Percentiles rank a stretch among this genome's conserved stretches.
Evolutionary conservation across 129 eudicot species (phyloP).

Genomic region (Glebionis coronaria): DNA sequence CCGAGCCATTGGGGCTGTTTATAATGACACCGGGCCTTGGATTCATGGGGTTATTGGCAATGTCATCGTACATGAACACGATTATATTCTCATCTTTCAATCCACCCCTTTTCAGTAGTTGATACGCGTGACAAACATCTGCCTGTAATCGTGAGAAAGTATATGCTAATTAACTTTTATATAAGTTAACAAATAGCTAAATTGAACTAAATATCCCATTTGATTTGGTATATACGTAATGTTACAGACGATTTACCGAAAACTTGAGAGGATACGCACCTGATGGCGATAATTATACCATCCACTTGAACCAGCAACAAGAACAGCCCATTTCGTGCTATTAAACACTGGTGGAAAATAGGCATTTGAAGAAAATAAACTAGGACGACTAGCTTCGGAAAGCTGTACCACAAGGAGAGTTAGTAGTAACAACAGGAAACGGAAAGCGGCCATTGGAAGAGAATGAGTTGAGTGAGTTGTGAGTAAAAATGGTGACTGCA

Average conservation of each 20-base stretch:
- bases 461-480: too few relatives aligned
- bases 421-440: constrained; percentile 20
- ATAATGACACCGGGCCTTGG: constrained; percentile 81
- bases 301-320: constrained; percentile 76
- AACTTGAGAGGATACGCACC: constrained; percentile 27
- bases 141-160: constrained; percentile 40
- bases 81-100: constrained; percentile 84
- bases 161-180: too few relatives aligned
- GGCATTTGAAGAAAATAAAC: constrained; percentile 12
- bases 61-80: constrained; percentile 91
- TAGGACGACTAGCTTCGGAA: constrained; percentile 30
- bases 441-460: constrained; percentile 22
- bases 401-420: constrained; percentile 18
- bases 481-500: background rate
- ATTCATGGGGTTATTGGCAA: constrained; percentile 52
- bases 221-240: background rate
- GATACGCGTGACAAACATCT: constrained; percentile 88
- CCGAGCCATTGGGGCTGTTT: constrained; percentile 62
- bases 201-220: background rate
- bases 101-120: constrained; percentile 77
- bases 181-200: background rate
- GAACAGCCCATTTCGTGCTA: constrained; percentile 81
- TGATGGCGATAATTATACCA: constrained; percentile 78
- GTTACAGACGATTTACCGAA: background rate
- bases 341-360: background rate